A percentile compares a stretch with the other conserved stretches of the same genome.
phyloP scores from a whole-genome alignment of 2,329 filamentous ascomycete genomes.

The Lecanicillium sp. region DNA sequence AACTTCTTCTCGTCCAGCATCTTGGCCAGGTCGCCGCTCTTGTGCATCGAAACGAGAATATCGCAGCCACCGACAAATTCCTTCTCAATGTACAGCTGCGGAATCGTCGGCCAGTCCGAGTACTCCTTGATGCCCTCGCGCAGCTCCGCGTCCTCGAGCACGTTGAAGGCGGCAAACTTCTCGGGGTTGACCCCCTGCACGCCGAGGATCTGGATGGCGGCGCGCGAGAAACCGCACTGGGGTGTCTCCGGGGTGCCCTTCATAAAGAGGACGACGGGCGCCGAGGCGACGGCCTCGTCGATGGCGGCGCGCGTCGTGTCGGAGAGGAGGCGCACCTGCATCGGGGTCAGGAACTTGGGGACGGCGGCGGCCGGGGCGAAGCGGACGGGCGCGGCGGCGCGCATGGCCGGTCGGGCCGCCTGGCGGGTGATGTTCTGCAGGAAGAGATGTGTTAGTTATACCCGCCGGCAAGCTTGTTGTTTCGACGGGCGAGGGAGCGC shows the following conservation, averaged over 20 bases:
- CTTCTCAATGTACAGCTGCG: slow-evolving; percentile 90
- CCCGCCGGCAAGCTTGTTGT: background rate
- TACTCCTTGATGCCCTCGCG: slow-evolving; percentile 95
- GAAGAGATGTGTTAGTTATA: background rate
- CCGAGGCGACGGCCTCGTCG: slow-evolving; percentile 79
- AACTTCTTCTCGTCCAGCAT: slow-evolving; percentile 88
- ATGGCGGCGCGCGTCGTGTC: slow-evolving; percentile 76
- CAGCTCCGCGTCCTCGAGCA: slow-evolving; percentile 84
- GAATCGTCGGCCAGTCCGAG: slow-evolving; percentile 98
- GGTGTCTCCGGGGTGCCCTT: slow-evolving; percentile 95
- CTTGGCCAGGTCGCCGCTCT: slow-evolving; percentile 88
- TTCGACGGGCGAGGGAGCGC: background rate
- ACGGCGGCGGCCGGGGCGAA: background rate
- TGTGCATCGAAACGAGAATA: slow-evolving; percentile 94
- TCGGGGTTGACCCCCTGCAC: slow-evolving; percentile 89
- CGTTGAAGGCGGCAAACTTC: slow-evolving; percentile 98
- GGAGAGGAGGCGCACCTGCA: slow-evolving; percentile 66
- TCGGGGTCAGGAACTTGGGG: slow-evolving; percentile 22
- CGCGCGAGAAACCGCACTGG: slow-evolving; percentile 94
- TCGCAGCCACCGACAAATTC: slow-evolving; percentile 98
- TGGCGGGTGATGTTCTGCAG: slow-evolving; percentile 31
- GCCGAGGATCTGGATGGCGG: slow-evolving; percentile 89
- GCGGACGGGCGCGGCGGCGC: slow-evolving; percentile 19
- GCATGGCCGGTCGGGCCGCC: slow-evolving; percentile 29
- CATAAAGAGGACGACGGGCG: slow-evolving; percentile 97